These are phyloP conservation scores for Calocybe gangraenosa DNA, from an alignment of 768 basidiomycete genomes.

Conservation along the genomic window DNA sequence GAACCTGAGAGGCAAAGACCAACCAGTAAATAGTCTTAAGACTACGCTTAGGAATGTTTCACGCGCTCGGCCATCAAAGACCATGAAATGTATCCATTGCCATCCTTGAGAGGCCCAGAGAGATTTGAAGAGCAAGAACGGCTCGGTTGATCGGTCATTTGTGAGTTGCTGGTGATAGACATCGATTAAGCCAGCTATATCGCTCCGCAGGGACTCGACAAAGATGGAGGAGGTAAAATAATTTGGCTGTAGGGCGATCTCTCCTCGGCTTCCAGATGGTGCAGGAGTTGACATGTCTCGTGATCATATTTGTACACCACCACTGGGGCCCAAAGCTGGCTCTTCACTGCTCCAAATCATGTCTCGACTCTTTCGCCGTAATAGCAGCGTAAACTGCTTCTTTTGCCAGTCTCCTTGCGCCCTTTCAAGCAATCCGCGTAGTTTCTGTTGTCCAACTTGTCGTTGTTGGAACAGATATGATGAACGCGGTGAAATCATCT, in stretches of 20 bases:
- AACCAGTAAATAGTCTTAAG: conserved; percentile 65
- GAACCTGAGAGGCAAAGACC: conserved; percentile 15
- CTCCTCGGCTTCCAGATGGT: conserved; percentile 56
- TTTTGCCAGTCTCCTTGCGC: conserved; percentile 57
- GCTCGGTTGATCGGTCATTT: conserved; percentile 27
- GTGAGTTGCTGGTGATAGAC: conserved; percentile 49
- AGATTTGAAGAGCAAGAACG: conserved; percentile 68
- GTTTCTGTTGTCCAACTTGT: conserved; percentile 66
- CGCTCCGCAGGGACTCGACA: conserved; percentile 58
- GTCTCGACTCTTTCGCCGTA: conserved; percentile 49
- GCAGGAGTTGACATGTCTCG: conserved; percentile 37
- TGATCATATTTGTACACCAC: too few species aligned
- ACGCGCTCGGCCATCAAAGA: conserved; percentile 64
- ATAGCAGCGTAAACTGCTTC: conserved; percentile 54
- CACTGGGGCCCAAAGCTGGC: too few species aligned
- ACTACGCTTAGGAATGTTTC: conserved; percentile 58
- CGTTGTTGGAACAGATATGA: conserved; percentile 75
- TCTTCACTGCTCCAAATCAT: conserved; percentile 17
- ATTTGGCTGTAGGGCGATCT: conserved; percentile 61
- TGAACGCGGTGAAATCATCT: conserved; percentile 68
- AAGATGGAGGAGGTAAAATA: conserved; percentile 80
- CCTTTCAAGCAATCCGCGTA: conserved; percentile 42
- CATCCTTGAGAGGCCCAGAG: conserved; percentile 69
- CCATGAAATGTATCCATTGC: conserved; percentile 73
- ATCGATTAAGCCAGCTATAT: conserved; percentile 52